Evolutionary conservation across 176 grass and related monocot genomes (phyloP).

Genomic region (Elaeis guineensis): DNA sequence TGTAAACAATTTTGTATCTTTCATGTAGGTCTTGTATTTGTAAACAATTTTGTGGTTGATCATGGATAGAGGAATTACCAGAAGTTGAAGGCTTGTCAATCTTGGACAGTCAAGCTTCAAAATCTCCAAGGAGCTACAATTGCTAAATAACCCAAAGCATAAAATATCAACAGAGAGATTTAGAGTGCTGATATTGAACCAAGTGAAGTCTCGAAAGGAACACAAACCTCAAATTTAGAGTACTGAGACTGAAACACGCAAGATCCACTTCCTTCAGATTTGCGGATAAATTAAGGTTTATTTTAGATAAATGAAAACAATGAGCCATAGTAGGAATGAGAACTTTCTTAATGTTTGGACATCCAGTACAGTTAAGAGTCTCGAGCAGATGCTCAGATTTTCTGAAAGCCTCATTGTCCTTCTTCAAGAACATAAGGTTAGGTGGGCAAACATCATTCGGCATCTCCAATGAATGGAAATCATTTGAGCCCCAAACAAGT

Average conservation of each 20-base stretch:
- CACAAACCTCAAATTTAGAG: constrained; percentile 76
- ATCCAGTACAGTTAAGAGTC: constrained; percentile 89
- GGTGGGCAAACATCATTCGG: constrained; percentile 30
- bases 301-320: constrained; percentile 65
- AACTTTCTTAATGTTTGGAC: constrained; percentile 89
- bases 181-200: not conserved
- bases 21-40: not conserved
- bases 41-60: not conserved
- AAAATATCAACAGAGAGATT: constrained; percentile 2
- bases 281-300: constrained; percentile 85
- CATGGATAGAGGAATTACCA: constrained; percentile 31
- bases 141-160: constrained; percentile 32
- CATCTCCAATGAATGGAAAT: constrained; percentile 30
- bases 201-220: not conserved
- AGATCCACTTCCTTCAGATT: constrained; percentile 96
- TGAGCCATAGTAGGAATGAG: constrained; percentile 57
- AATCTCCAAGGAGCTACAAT: constrained; percentile 76
- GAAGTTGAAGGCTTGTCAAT: constrained; percentile 70
- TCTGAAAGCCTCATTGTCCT: constrained; percentile 21
- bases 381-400: constrained; percentile 49
- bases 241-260: constrained; percentile 56
- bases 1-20: not conserved
- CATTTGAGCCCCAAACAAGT: constrained; percentile 55
- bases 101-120: constrained; percentile 93
- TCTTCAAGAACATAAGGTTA: constrained; percentile 22